Evolutionary conservation across 108 stramenopile genomes (phyloP).

Genomic region (Stephanodiscus minutulus): DNA sequence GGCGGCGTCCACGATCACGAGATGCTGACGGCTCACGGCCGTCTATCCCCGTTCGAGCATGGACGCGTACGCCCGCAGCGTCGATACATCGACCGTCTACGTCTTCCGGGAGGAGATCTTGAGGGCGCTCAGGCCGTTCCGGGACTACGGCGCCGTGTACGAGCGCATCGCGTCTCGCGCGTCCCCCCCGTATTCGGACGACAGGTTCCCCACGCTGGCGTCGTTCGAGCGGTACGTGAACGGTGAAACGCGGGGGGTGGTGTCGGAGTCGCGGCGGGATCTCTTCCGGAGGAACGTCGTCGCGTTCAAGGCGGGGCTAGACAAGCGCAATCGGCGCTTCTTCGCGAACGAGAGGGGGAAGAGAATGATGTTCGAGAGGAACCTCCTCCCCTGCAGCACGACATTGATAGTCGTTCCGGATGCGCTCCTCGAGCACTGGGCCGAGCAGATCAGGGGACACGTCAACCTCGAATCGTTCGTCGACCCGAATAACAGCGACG

Average conservation of each 20-base stretch:
- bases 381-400: conserved; percentile 56
- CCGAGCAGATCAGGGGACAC: conserved; percentile 65
- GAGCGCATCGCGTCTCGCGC: conserved; percentile 13
- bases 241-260: not conserved
- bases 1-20: no score
- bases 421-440: conserved; percentile 81
- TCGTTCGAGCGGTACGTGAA: conserved; percentile 47
- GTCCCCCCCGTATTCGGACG: conserved; percentile 38
- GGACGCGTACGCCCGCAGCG: no score
- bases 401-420: conserved; percentile 77
- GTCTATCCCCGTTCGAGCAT: no score
- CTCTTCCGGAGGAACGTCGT: conserved; percentile 50
- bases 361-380: conserved; percentile 53
- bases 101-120: conserved; percentile 38
- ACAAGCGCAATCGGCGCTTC: conserved; percentile 48
- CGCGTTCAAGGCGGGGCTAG: conserved; percentile 46
- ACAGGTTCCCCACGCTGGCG: conserved; percentile 39
- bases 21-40: no score
- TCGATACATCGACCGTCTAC: no score
- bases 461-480: conserved; percentile 51
- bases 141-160: conserved; percentile 9
- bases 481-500: conserved; percentile 12
- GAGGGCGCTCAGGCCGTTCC: conserved; percentile 29
- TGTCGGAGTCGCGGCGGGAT: conserved; percentile 22
- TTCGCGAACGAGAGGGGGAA: conserved; percentile 34